phyloP scores from a whole-genome alignment of 352 stramenopile genomes.

The Globisporangium nagaii region DNA sequence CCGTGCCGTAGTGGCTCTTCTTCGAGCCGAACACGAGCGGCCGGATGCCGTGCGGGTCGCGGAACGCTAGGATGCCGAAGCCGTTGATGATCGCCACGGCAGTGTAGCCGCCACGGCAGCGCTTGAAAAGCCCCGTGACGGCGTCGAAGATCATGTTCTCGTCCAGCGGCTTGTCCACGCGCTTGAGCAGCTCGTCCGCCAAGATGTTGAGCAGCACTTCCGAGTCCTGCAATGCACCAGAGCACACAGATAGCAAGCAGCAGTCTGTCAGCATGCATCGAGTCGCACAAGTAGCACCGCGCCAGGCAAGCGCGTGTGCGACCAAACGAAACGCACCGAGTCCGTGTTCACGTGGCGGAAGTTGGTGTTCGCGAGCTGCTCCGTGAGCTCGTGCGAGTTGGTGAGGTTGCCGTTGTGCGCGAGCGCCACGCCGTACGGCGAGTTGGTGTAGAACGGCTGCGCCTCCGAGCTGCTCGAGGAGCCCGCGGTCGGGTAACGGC shows the following conservation, averaged over 20 bases:
- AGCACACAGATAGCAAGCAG: background rate
- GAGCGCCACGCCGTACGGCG: conserved; percentile 96
- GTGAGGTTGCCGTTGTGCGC: conserved; percentile 99
- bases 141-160: conserved; percentile 88
- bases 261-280: background rate
- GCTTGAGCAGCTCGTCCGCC: conserved; percentile 92
- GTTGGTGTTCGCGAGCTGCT: conserved; percentile 89
- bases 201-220: conserved; percentile 99
- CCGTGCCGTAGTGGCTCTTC: conserved; percentile 75
- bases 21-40: conserved; percentile 93
- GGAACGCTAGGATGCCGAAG: conserved; percentile 96
- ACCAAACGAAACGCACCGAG: conserved; percentile 43
- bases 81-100: conserved; percentile 97
- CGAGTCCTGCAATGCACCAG: conserved; percentile 75
- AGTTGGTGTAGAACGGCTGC: conserved; percentile 99
- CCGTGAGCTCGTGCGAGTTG: conserved; percentile 95
- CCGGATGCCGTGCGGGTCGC: conserved; percentile 97
- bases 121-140: conserved; percentile 90
- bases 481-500: conserved; percentile 97
- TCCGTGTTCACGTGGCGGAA: conserved; percentile 98
- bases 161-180: conserved; percentile 59
- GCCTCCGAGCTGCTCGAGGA: conserved; percentile 87
- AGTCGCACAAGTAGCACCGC: background rate
- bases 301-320: background rate
- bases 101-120: conserved; percentile 95